Evolutionary conservation across 2,329 filamentous ascomycete genomes (phyloP), one percentile per base, ranked within the genome.

Genomic region (Fusarium nisikadoi): DNA sequence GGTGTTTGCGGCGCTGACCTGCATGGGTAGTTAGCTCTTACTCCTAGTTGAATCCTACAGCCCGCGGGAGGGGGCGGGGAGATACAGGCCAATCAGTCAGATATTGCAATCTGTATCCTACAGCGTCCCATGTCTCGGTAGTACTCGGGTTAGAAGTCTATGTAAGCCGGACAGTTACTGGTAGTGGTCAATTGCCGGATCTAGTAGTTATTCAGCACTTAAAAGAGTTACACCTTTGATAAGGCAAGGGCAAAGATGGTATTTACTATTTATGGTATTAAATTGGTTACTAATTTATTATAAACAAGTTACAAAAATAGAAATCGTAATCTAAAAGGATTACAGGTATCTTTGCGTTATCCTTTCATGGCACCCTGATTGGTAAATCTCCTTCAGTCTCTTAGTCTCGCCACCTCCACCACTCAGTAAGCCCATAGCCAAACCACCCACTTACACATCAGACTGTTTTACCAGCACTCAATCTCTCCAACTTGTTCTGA

Each of bases 181-280:
- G n/a, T 25, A 25, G 31, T 25, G 11, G 27, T 9, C 20, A 13
- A 17, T 23, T 33, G 11, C n/a, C 29, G 47, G 16, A 19, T 19
- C 6, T 1, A 49, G 31, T 19, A 25, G 31, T 7, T 3, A 5
- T 5, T 14, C 3, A 4, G 16, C 8, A 3, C 31, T 12, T 27
- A 5, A 25, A 12, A 25, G n/a, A 4, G 31, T 1, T 9, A 36
- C 20, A 8, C 12, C 8, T 7, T 11, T 11, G 16, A 3, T 4
- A 8, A 20, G 4, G 3, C 4, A 6, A 4, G 8, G 12, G 11
- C 8, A 7, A 29, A 16, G 4, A 29, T n/a, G 3, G 4, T 23
- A 7, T 14, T 23, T n/a, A 35, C 5, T 13, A 10, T 13, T 13
- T 23, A 7, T 11, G 20, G 9, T 12, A 31, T 8, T 3, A 14